Conservation (phyloP, 257 asterid species). For the Agastache rugosa region DNA sequence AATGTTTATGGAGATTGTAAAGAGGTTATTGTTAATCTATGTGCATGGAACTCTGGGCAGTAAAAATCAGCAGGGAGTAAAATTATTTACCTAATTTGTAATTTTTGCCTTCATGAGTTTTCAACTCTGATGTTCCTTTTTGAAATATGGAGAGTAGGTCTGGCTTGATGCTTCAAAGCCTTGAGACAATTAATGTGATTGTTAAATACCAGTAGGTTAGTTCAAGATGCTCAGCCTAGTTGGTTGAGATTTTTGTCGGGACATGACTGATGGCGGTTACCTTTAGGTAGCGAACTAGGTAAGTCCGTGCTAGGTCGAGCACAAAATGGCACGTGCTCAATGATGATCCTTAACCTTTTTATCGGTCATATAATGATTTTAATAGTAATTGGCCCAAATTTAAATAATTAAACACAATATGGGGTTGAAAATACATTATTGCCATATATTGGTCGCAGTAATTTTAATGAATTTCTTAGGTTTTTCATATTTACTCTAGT, state of each 20-base stretch:
- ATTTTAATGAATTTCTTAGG: too few relatives aligned
- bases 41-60: constrained; percentile 16
- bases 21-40: not conserved
- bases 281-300: not conserved
- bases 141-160: not conserved
- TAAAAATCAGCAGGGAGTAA: not conserved
- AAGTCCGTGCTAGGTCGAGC: too few relatives aligned
- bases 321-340: too few relatives aligned
- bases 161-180: constrained; percentile 16
- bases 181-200: not conserved
- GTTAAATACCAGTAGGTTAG: constrained; percentile 20
- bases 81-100: not conserved
- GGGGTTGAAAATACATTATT: too few relatives aligned
- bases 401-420: too few relatives aligned
- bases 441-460: too few relatives aligned
- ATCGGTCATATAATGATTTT: too few relatives aligned
- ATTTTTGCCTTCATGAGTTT: not conserved
- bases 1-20: not conserved
- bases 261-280: constrained; percentile 24
- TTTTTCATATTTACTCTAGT: too few relatives aligned
- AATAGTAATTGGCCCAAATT: too few relatives aligned
- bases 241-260: constrained; percentile 15
- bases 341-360: too few relatives aligned
- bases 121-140: not conserved
- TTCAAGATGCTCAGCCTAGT: constrained; percentile 25